phyloP scores from a whole-genome alignment of 495 filamentous ascomycete genomes.

The Beverwykella pulmonaria region DNA sequence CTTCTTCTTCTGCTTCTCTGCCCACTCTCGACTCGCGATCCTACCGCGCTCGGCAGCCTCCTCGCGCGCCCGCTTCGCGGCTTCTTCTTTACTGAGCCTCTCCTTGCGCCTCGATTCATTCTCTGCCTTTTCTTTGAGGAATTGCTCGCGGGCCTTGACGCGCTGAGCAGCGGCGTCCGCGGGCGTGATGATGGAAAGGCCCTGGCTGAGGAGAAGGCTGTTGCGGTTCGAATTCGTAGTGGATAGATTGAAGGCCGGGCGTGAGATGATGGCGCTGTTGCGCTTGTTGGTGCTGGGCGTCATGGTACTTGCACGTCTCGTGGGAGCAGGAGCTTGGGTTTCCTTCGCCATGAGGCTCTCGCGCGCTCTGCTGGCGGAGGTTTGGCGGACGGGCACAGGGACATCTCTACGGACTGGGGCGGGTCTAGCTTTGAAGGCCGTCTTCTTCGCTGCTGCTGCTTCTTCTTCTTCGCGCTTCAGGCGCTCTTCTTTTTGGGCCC shows the following conservation, averaged over 20 bases:
- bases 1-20: constrained; percentile 63
- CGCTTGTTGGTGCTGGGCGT: constrained; percentile 11
- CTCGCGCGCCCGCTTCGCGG: constrained; percentile 38
- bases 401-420: constrained; percentile 43
- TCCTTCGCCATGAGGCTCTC: constrained; percentile 47
- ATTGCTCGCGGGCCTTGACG: constrained; percentile 62
- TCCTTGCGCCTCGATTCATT: constrained; percentile 50
- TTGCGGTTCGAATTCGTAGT: constrained; percentile 22
- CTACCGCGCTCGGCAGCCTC: constrained; percentile 67
- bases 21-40: constrained; percentile 67
- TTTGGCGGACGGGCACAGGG: constrained; percentile 49
- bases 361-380: constrained; percentile 61
- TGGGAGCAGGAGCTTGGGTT: constrained; percentile 8
- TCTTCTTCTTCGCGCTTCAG: constrained; percentile 46
- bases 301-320: background rate
- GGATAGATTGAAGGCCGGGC: background rate
- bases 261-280: constrained; percentile 10
- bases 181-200: constrained; percentile 50
- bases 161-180: constrained; percentile 56
- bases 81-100: constrained; percentile 39
- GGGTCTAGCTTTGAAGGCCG: constrained; percentile 68
- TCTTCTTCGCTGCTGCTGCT: constrained; percentile 40
- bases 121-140: constrained; percentile 59
- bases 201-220: constrained; percentile 29
- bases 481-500: constrained; percentile 66